Conservation (phyloP, 2,329 filamentous ascomycete species). For the Metarhizium humberi region DNA sequence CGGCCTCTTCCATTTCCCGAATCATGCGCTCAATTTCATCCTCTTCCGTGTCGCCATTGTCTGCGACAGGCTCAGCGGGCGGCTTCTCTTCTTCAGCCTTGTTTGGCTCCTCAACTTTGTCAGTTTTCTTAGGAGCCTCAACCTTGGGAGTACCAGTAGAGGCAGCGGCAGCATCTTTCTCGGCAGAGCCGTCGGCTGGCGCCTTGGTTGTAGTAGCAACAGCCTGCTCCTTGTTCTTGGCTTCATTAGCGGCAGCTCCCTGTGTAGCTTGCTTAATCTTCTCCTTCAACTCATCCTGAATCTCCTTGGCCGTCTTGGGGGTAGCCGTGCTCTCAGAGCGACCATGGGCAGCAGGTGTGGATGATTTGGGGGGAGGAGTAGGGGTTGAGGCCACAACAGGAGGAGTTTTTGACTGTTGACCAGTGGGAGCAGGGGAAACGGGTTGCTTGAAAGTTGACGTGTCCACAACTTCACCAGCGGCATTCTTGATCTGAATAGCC, state of each 20-base stretch:
- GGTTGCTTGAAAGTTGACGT: slow-evolving; percentile 52
- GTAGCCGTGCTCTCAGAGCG: slow-evolving; percentile 61
- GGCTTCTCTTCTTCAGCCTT: slow-evolving; percentile 17
- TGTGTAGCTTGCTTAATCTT: slow-evolving; percentile 59
- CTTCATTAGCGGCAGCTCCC: slow-evolving; percentile 17
- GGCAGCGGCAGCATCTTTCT: slow-evolving; percentile 7
- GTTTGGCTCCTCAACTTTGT: background rate
- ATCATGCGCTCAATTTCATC: slow-evolving; percentile 53
- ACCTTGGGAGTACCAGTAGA: background rate
- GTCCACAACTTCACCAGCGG: slow-evolving; percentile 68
- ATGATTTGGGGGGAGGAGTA: slow-evolving; percentile 70
- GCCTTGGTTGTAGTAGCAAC: slow-evolving; percentile 19
- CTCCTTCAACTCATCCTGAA: slow-evolving; percentile 72
- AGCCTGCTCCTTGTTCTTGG: slow-evolving; percentile 17
- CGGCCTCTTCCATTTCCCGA: slow-evolving; percentile 51
- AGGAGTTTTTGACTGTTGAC: slow-evolving; percentile 53
- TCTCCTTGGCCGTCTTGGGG: slow-evolving; percentile 70
- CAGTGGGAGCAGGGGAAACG: slow-evolving; percentile 44
- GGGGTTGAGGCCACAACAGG: slow-evolving; percentile 65
- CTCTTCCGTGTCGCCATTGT: slow-evolving; percentile 34
- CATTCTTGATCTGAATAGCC: slow-evolving; percentile 76
- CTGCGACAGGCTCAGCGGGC: slow-evolving; percentile 18
- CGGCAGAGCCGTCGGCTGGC: slow-evolving; percentile 20
- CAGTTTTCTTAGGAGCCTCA: slow-evolving; percentile 3
- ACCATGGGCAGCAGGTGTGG: slow-evolving; percentile 57